These are phyloP conservation scores for Grosmannia huntii DNA, from an alignment of 2,329 filamentous ascomycete species.

Conservation along the genomic window DNA sequence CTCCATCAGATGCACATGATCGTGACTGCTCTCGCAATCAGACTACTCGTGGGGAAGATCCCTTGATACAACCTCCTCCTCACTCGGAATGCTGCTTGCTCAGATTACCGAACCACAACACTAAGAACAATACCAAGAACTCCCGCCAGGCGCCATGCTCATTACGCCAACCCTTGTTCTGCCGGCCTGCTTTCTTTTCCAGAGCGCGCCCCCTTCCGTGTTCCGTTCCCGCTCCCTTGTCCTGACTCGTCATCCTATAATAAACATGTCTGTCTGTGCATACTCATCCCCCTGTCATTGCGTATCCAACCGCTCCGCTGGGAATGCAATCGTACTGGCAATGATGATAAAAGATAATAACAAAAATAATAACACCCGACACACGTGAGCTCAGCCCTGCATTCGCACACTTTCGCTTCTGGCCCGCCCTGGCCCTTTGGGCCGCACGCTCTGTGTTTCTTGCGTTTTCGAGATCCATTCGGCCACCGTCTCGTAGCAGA, in stretches of 20 bases:
- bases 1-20: background rate
- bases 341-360: background rate
- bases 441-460: conserved; percentile 16
- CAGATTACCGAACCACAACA: background rate
- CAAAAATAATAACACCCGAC: background rate
- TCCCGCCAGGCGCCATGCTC: background rate
- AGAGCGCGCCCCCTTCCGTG: background rate
- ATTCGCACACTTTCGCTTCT: conserved; percentile 11
- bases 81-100: background rate
- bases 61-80: too few relatives aligned
- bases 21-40: too few relatives aligned
- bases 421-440: conserved; percentile 3
- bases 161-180: background rate
- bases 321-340: background rate
- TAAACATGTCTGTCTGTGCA: background rate
- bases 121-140: background rate
- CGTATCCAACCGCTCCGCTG: too few relatives aligned
- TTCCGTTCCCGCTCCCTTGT: background rate
- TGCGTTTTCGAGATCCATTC: conserved; percentile 61
- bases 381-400: background rate
- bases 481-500: conserved; percentile 89
- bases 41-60: background rate
- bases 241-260: background rate
- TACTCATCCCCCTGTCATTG: too few relatives aligned
- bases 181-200: background rate